phyloP scores from a whole-genome alignment of 2,329 filamentous ascomycete genomes.

The Ceratocystis smalleyi region DNA sequence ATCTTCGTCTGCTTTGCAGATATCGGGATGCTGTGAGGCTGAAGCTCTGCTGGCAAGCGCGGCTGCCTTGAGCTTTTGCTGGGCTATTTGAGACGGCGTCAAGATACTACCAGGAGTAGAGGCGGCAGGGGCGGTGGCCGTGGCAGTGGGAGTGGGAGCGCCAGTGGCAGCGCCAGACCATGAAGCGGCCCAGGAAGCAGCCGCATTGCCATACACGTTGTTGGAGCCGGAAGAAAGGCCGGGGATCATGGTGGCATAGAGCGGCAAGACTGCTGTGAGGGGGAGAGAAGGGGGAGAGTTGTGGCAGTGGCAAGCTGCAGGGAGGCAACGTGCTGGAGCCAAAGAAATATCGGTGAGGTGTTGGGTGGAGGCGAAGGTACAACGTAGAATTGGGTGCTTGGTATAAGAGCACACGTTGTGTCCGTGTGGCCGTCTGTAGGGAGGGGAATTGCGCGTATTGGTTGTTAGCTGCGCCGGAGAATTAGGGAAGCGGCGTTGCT shows the following conservation, averaged over 20 bases:
- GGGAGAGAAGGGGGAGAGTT: not conserved
- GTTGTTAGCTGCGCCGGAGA: no score
- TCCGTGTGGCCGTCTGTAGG: no score
- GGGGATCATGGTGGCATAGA: constrained; percentile 19
- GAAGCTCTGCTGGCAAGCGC: not conserved
- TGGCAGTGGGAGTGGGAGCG: no score
- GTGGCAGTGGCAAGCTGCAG: not conserved
- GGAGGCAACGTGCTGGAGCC: not conserved
- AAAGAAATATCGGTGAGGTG: not conserved
- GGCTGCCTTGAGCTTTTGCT: constrained; percentile 9
- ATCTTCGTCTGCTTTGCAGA: not conserved
- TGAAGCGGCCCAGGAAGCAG: constrained; percentile 13
- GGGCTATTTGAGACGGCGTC: not conserved
- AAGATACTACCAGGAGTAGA: not conserved
- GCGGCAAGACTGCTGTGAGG: not conserved
- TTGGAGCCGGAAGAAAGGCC: constrained; percentile 19
- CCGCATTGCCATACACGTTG: not conserved
- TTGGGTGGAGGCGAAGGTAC: not conserved
- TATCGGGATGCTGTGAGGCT: not conserved
- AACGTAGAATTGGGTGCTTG: no score
- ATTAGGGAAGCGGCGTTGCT: no score
- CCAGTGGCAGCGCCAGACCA: not conserved
- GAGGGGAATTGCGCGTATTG: no score
- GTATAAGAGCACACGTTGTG: no score
- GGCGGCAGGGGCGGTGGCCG: not conserved